Percentiles rank a stretch among this genome's conserved stretches.
phyloP scores from a whole-genome alignment of 495 filamentous ascomycete species.

The Delitschia confertaspora region DNA sequence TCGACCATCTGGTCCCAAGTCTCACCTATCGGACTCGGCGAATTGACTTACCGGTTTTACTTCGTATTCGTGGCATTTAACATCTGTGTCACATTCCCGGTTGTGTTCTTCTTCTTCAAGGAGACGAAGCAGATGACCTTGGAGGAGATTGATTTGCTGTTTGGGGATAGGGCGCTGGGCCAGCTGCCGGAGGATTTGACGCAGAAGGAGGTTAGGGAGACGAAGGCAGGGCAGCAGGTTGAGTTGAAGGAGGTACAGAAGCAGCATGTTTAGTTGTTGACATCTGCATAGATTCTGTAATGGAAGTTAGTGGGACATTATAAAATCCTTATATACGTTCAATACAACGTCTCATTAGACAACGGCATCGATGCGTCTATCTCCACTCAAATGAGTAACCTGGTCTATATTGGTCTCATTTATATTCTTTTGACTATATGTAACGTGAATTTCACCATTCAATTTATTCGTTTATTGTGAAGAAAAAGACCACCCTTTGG shows the following conservation, averaged over 20 bases:
- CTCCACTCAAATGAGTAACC: too few relatives aligned
- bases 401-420: too few relatives aligned
- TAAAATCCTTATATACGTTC: too few relatives aligned
- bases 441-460: too few relatives aligned
- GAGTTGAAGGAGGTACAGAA: background rate
- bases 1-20: slow-evolving; percentile 48
- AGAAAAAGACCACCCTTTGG: too few relatives aligned
- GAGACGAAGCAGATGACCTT: slow-evolving; percentile 49
- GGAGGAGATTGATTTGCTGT: slow-evolving; percentile 50
- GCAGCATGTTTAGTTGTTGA: too few relatives aligned
- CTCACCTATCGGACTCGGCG: slow-evolving; percentile 49
- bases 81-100: slow-evolving; percentile 27
- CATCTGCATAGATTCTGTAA: too few relatives aligned
- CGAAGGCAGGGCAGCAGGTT: background rate
- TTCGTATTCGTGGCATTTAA: slow-evolving; percentile 45
- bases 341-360: too few relatives aligned
- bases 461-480: too few relatives aligned
- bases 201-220: slow-evolving; percentile 3
- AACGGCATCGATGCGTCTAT: too few relatives aligned
- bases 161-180: slow-evolving; percentile 43
- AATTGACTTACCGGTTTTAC: slow-evolving; percentile 46
- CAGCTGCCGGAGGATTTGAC: slow-evolving; percentile 35
- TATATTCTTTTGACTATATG: too few relatives aligned
- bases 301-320: too few relatives aligned
- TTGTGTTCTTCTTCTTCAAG: slow-evolving; percentile 47